A percentile compares a stretch with the other conserved stretches of the same genome.
Evolutionary conservation across 192 early-diverging fungal genomes (phyloP).

Genomic region (Chytriomyces sp.): DNA sequence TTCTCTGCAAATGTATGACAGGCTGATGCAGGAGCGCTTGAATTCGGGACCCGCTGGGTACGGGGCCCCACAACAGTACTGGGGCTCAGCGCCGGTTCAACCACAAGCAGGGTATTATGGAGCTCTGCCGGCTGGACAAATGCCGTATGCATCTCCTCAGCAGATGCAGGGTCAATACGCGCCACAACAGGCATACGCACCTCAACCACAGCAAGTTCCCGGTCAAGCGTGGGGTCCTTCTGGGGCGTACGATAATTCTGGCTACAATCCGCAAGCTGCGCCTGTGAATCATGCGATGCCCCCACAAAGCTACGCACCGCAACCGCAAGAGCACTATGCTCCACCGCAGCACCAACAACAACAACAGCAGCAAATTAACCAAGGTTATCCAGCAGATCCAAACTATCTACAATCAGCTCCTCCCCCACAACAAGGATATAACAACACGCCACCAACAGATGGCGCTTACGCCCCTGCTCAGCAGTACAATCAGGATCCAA

Average conservation of each 20-base stretch:
- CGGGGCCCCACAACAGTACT: not conserved
- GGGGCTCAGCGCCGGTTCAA: slow-evolving; percentile 2
- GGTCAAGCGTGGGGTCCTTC: not conserved
- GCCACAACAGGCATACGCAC: slow-evolving; percentile 14
- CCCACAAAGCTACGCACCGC: slow-evolving; percentile 39
- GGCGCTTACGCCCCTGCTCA: slow-evolving; percentile 13
- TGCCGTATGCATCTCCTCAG: not conserved
- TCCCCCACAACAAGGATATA: slow-evolving; percentile 18
- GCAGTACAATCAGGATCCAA: slow-evolving; percentile 20
- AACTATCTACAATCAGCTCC: not conserved
- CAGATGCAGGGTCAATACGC: not conserved
- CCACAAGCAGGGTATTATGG: slow-evolving; percentile 28
- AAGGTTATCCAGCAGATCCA: slow-evolving; percentile 31
- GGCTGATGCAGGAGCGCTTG: slow-evolving; percentile 74
- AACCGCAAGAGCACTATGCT: slow-evolving; percentile 34
- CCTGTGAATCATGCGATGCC: slow-evolving; percentile 36
- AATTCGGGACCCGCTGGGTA: slow-evolving; percentile 12
- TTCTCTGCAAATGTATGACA: slow-evolving; percentile 86
- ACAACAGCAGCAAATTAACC: slow-evolving; percentile 44
- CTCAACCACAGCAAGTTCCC: slow-evolving; percentile 17
- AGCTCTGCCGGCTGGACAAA: not conserved
- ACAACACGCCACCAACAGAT: not conserved
- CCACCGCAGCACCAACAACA: slow-evolving; percentile 23
- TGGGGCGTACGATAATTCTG: slow-evolving; percentile 13
- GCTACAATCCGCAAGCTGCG: slow-evolving; percentile 32